phyloP scores from a whole-genome alignment of 257 asterid species.

The Nicotiana sylvestris region DNA sequence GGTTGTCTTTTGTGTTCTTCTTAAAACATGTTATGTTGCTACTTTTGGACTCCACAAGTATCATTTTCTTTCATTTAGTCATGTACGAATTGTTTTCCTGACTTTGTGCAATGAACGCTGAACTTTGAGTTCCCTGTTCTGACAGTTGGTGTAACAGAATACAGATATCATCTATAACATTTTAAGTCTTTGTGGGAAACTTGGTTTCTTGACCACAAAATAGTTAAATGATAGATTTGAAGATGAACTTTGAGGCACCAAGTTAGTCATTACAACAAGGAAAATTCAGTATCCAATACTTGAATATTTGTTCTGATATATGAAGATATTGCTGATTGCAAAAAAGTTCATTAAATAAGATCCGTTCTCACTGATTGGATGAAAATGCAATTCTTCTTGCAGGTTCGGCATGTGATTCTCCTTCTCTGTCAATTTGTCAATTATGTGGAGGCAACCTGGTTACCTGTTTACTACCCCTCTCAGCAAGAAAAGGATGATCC shows the following conservation, averaged over 20 bases:
- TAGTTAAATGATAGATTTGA: background rate
- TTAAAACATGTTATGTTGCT: conserved; percentile 9
- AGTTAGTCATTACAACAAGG: background rate
- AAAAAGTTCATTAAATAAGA: conserved; percentile 5
- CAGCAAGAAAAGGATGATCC: conserved; percentile 87
- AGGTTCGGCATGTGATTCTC: conserved; percentile 79
- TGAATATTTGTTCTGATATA: background rate
- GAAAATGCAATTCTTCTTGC: conserved; percentile 30
- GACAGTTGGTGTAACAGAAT: conserved; percentile 1
- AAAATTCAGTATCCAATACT: background rate
- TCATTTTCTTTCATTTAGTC: background rate
- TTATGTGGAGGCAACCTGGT: conserved; percentile 58
- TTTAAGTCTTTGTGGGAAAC: background rate
- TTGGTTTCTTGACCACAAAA: background rate
- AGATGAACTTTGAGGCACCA: background rate
- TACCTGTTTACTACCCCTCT: conserved; percentile 82
- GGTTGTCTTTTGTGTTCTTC: conserved; percentile 4
- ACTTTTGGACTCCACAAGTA: background rate
- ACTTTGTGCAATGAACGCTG: background rate
- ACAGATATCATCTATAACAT: background rate
- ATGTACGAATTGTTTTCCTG: background rate
- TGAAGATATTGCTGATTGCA: background rate
- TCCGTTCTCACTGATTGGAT: conserved; percentile 14
- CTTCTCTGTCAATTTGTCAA: conserved; percentile 88
- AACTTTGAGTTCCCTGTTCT: background rate